These are phyloP conservation scores for Plectosphaerella plurivora DNA, from an alignment of 2,329 filamentous ascomycete genomes.

Conservation along the genomic window DNA sequence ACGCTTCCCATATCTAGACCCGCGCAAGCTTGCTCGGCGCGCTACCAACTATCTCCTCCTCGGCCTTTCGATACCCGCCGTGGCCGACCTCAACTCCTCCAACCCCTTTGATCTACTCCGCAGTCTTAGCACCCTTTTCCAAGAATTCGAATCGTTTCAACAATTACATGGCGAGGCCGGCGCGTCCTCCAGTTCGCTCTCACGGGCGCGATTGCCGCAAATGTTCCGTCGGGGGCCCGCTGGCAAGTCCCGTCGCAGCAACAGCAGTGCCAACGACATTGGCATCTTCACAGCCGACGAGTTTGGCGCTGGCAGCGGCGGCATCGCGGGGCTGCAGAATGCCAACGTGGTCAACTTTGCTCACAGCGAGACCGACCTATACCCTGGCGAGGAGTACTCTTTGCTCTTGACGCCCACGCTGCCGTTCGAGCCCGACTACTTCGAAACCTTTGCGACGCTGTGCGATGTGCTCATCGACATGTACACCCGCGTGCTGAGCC, in stretches of 20 bases:
- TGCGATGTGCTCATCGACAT: slow-evolving; percentile 94
- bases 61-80: slow-evolving; percentile 82
- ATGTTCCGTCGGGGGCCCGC: slow-evolving; percentile 71
- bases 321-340: slow-evolving; percentile 22
- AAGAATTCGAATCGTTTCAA: slow-evolving; percentile 93
- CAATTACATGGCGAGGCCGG: slow-evolving; percentile 78
- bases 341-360: slow-evolving; percentile 52
- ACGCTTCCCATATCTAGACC: slow-evolving; percentile 81
- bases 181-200: slow-evolving; percentile 62
- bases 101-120: slow-evolving; percentile 82
- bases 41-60: slow-evolving; percentile 93
- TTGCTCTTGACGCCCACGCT: slow-evolving; percentile 86
- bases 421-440: slow-evolving; percentile 95
- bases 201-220: slow-evolving; percentile 73
- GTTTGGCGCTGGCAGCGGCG: slow-evolving; percentile 18
- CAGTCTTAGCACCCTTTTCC: slow-evolving; percentile 76
- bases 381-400: slow-evolving; percentile 82
- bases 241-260: slow-evolving; percentile 52
- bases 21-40: slow-evolving; percentile 78
- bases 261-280: slow-evolving; percentile 40
- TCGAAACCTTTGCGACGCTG: slow-evolving; percentile 90
- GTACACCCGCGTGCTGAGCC: slow-evolving; percentile 71
- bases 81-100: slow-evolving; percentile 81
- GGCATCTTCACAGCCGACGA: slow-evolving; percentile 20
- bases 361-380: slow-evolving; percentile 59